Base-by-base conservation (phyloP, 768 basidiomycete species). In the Trametes cubensis region DNA sequence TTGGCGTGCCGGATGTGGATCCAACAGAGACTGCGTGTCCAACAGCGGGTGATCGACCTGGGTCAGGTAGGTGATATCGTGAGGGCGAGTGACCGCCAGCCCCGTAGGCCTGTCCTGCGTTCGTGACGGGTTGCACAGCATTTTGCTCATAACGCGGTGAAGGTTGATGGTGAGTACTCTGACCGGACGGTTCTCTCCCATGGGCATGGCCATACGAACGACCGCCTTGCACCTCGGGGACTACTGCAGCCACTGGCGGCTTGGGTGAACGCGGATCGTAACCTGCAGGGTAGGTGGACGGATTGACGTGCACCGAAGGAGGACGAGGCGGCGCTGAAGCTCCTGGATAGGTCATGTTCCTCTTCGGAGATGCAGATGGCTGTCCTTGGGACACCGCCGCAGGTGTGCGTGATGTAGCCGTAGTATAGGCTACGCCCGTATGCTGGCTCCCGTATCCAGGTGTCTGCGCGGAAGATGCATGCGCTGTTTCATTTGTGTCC, bases 251-350 rank as follows among this genome's bases (percentile, higher is more conserved):
- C 3, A 58, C 30, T 17, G 57, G 60, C 7, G 67, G 56, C 30
- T 67, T 67, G 21, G 63, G 61, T 8, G 64, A 67, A 15, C 66
- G 59, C 17, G 60, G 59, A 39, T 67, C 67, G 21, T 40, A 46
- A 11, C 41, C 54, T 1, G 41, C 28, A 8, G 34, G n/a, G 34
- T 60, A 52, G 34, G 51, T 52, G 2, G 63, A 26, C 4, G 62
- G 47, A 23, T 59, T 55, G 40, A 45, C 48, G 30, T 64, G 62
- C 11, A 50, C 53, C 4, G 58, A 30, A 10, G 47, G 23, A 2
- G 49, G 20, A 4, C 44, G 41, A 13, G 60, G 21, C 20, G 59
- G 64, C 7, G 64, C 60, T 20, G 60, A 55, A 25, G 60, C 60
- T 30, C 64, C 63, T 14, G 63, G 63, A 45, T 56, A 64, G 21